These are phyloP conservation scores for Pestalotiopsis sp. DNA, from an alignment of 2,329 filamentous ascomycete genomes.

Conservation along the genomic window DNA sequence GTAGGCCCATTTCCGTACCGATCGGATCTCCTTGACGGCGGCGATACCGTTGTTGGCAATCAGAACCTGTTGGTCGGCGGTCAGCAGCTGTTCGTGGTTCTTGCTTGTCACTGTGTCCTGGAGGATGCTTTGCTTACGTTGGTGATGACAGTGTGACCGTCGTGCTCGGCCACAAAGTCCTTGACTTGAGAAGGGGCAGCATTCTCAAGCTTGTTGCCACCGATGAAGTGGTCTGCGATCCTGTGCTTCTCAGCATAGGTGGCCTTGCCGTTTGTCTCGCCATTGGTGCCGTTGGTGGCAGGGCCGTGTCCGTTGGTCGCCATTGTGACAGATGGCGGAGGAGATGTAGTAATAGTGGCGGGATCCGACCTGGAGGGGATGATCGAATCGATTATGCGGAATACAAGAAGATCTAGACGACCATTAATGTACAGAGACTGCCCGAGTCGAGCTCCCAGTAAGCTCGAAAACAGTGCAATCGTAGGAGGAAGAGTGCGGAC, in stretches of 20 bases:
- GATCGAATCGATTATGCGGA: slow-evolving; percentile 16
- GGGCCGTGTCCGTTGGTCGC: slow-evolving; percentile 42
- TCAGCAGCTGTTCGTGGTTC: slow-evolving; percentile 12
- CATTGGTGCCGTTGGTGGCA: slow-evolving; percentile 44
- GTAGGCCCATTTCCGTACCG: slow-evolving; percentile 99
- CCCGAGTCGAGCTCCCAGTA: slow-evolving; percentile 18
- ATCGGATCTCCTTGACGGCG: slow-evolving; percentile 98
- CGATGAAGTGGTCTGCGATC: slow-evolving; percentile 92
- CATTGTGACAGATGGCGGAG: slow-evolving; percentile 40
- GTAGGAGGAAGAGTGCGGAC: background rate
- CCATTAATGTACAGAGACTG: slow-evolving; percentile 16
- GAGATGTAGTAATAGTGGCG: slow-evolving; percentile 11
- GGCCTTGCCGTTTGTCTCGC: slow-evolving; percentile 57
- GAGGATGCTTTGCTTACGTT: slow-evolving; percentile 66
- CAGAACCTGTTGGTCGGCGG: slow-evolving; percentile 66
- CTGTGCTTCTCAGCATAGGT: slow-evolving; percentile 81
- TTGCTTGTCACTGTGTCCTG: background rate
- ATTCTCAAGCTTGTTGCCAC: slow-evolving; percentile 83
- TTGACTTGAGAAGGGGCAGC: slow-evolving; percentile 87
- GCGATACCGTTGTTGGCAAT: slow-evolving; percentile 99
- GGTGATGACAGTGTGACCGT: slow-evolving; percentile 97
- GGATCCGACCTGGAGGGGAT: slow-evolving; percentile 11
- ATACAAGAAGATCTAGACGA: slow-evolving; percentile 14
- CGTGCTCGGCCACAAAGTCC: slow-evolving; percentile 88
- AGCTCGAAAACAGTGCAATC: slow-evolving; percentile 13